Base-by-base conservation (phyloP, 257 asterid genomes). In the Anisodus acutangulus region DNA sequence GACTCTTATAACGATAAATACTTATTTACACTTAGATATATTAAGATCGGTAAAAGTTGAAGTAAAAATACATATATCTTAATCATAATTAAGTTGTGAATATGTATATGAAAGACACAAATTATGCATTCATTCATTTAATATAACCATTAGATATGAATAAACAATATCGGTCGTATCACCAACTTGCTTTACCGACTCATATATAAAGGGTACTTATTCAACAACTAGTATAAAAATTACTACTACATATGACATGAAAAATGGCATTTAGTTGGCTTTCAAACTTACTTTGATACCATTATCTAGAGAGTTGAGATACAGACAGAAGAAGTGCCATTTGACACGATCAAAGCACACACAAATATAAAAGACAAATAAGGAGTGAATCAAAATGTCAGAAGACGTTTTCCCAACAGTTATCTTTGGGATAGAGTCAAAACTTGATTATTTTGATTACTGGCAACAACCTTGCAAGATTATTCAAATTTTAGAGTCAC, bases 391-490 rank as follows among this genome's bases (percentile, higher is more conserved):
- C 45, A 15, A 76, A 26, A 8, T 76, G 81, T 51, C 81, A 51
- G 81, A 51, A 51, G 16, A 19, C 37, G 9, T 17, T 74, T 53
- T 74, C 80, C 54, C 60, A 49, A 22, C 22, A 76, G 47, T 51
- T 76, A 47, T 76, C 63, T 76, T 49, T 76, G 22, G 63, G 26
- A 53, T 51, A 22, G 81, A 76, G 81, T 76, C 63, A 76, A 76
- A 76, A 76, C 59, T 22, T 10, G 11, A 76, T 13, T 6, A 49
- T 57, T 57, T 71, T n/a, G n/a, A 70, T 74, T 74, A 49, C 37
- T 10, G 59, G 45, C 81, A 51, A 74, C 10, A 76, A 51, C 59
- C 13, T 76, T 49, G 7, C 19, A 22, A 51, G 13, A 51, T 22
- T 22, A 51, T 76, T 76, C 81, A 76, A 76, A 76, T 26, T 76